Evolutionary conservation across 805 yeast species (phyloP), one percentile per base, ranked within the genome.

Genomic region (Candida succiphila): DNA sequence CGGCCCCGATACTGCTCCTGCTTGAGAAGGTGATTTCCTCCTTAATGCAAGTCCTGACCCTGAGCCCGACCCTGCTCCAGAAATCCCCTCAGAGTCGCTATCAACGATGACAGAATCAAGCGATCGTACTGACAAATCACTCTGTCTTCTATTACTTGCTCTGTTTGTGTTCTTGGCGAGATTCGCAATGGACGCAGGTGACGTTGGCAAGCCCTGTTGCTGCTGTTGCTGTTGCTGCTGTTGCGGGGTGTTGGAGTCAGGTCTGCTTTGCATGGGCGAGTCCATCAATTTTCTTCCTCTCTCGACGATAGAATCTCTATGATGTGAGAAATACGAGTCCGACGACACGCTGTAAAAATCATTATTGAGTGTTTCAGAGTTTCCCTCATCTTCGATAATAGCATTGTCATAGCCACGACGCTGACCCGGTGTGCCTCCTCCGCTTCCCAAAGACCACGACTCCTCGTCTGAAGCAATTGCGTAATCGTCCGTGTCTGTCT

Each of bases 251-350:
- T n/a, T n/a, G n/a, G n/a, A n/a, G n/a, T n/a, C n/a, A n/a, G n/a
- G n/a, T n/a, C n/a, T n/a, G n/a, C n/a, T n/a, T n/a, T n/a, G n/a
- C n/a, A n/a, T n/a, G n/a, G n/a, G n/a, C n/a, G n/a, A n/a, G n/a
- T n/a, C n/a, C n/a, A n/a, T n/a, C 8, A 43, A 25, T 17, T 33
- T 42, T 16, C 48, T 42, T 4, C 51, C 52, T 10, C 48, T 23
- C 5, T 45, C 53, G 13, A 45, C 45, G 32, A 45, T 43, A 1
- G 51, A 44, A 17, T 44, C 54, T 31, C 60, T 33, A 25, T 55
- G 53, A 30, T 51, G 56, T 17, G 58, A 52, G 34, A 48, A 55
- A 27, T 55, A 55, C 7, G 59, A 53, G 34, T 55, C 60, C 7
- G 60, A 54, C 3, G 58, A 45, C n/a, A 52, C 32, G 3, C 44